A percentile compares a stretch with the other conserved stretches of the same genome.
Conservation (phyloP, 2,329 filamentous ascomycete genomes). For the Hymenoscyphus repandus region DNA sequence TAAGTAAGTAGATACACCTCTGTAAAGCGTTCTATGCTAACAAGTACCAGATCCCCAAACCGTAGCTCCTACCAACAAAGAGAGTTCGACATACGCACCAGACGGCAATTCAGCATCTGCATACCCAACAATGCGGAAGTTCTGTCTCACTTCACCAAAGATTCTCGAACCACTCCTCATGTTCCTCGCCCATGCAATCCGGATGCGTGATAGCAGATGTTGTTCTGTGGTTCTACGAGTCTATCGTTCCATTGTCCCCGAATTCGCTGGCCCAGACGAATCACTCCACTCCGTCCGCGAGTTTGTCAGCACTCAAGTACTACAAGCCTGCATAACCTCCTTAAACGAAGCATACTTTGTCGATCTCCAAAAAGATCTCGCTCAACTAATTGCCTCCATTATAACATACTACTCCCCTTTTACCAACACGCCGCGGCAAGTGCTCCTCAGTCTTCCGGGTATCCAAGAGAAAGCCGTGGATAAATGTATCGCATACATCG, state of each 20-base stretch:
- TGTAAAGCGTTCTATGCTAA: neutral
- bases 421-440: constrained; percentile 64
- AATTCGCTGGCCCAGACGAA: constrained; percentile 57
- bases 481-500: constrained; percentile 54
- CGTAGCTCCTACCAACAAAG: constrained; percentile 18
- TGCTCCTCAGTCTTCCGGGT: constrained; percentile 76
- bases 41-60: constrained; percentile 15
- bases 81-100: constrained; percentile 25
- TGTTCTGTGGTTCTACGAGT: constrained; percentile 81
- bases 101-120: constrained; percentile 15
- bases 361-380: constrained; percentile 89
- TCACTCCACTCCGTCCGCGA: constrained; percentile 63
- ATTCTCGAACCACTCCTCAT: constrained; percentile 85
- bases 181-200: constrained; percentile 86
- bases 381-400: constrained; percentile 80
- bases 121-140: constrained; percentile 64
- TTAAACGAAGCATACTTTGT: constrained; percentile 96
- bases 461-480: constrained; percentile 66
- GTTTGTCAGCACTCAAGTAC: constrained; percentile 82
- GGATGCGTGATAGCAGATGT: constrained; percentile 84
- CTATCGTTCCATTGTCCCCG: constrained; percentile 78
- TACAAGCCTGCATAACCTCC: constrained; percentile 84
- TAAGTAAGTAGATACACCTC: constrained; percentile 43
- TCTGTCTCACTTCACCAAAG: constrained; percentile 71
- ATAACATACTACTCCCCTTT: constrained; percentile 67